These are phyloP conservation scores for Arabidopsis hybrid DNA, from an alignment of 441 rosid species.

Conservation along the genomic window DNA sequence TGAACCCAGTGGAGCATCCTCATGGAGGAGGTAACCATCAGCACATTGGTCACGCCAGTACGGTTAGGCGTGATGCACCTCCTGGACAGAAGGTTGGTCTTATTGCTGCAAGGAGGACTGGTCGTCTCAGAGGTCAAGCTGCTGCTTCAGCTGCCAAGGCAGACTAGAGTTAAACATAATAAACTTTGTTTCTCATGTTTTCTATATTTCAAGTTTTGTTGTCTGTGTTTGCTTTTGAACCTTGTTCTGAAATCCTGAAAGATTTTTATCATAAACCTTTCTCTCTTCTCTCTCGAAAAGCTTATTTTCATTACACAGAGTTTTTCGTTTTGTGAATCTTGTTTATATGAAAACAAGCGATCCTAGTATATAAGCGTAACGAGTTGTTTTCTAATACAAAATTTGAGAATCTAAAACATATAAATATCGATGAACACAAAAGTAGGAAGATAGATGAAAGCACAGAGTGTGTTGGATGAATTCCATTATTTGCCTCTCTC, in stretches of 20 bases:
- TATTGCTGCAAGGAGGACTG: slow-evolving; percentile 93
- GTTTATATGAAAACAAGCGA: too few relatives aligned
- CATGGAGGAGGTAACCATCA: slow-evolving; percentile 99
- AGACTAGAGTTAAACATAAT: slow-evolving; percentile 47
- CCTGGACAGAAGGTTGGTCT: slow-evolving; percentile 97
- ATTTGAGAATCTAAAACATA: too few relatives aligned
- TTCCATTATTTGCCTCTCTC: too few relatives aligned
- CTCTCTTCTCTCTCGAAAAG: too few relatives aligned
- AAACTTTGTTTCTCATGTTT: neutral
- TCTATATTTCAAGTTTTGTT: slow-evolving; percentile 3
- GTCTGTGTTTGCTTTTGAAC: slow-evolving; percentile 22
- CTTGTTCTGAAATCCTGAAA: neutral
- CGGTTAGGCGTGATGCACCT: slow-evolving; percentile 90
- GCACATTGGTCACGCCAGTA: slow-evolving; percentile 93
- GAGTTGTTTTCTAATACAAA: too few relatives aligned
- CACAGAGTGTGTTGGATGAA: too few relatives aligned
- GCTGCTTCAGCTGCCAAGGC: slow-evolving; percentile 88
- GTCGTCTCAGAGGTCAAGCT: slow-evolving; percentile 94
- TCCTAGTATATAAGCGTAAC: too few relatives aligned
- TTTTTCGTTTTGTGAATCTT: too few relatives aligned
- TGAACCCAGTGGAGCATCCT: slow-evolving; percentile 99
- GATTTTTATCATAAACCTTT: neutral
- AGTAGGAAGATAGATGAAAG: too few relatives aligned
- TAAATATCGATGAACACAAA: too few relatives aligned
- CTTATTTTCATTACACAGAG: too few relatives aligned